Percentiles rank a stretch among this genome's conserved stretches.
Conservation (phyloP, 352 stramenopile genomes). For the Globisporangium cylindrosporum region DNA sequence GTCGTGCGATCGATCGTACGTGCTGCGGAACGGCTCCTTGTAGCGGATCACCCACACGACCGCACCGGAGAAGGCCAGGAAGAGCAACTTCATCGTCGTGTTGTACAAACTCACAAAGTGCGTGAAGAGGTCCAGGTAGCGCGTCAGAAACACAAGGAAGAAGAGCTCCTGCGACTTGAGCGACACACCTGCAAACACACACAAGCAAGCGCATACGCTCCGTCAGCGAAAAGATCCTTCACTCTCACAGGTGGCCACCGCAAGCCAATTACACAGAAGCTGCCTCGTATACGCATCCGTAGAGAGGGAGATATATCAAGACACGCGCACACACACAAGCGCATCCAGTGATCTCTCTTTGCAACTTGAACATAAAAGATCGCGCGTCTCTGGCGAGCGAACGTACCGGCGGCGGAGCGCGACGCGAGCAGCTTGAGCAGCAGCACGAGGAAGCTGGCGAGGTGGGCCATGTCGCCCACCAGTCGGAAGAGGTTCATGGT, state of each 20-base stretch:
- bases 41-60: slow-evolving; percentile 99
- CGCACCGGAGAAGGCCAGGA: slow-evolving; percentile 94
- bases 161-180: slow-evolving; percentile 99
- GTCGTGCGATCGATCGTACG: slow-evolving; percentile 99
- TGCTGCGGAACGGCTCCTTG: slow-evolving; percentile 95
- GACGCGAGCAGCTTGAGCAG: slow-evolving; percentile 94
- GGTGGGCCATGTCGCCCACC: slow-evolving; percentile 98
- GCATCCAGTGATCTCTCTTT: background rate
- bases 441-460: slow-evolving; percentile 98
- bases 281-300: background rate
- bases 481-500: slow-evolving; percentile 97
- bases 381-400: background rate
- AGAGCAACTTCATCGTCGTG: slow-evolving; percentile 98
- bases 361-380: slow-evolving; percentile 1
- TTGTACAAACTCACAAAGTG: slow-evolving; percentile 97
- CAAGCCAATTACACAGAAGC: background rate
- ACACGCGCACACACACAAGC: background rate
- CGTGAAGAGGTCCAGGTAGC: slow-evolving; percentile 99
- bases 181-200: slow-evolving; percentile 88
- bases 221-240: background rate
- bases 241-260: background rate
- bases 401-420: slow-evolving; percentile 69
- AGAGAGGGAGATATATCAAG: background rate
- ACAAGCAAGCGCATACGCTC: background rate
- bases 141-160: slow-evolving; percentile 97